Evolutionary conservation across 2,329 filamentous ascomycete species (phyloP).

Genomic region (Pseudopyrenochaeta lycopersici): DNA sequence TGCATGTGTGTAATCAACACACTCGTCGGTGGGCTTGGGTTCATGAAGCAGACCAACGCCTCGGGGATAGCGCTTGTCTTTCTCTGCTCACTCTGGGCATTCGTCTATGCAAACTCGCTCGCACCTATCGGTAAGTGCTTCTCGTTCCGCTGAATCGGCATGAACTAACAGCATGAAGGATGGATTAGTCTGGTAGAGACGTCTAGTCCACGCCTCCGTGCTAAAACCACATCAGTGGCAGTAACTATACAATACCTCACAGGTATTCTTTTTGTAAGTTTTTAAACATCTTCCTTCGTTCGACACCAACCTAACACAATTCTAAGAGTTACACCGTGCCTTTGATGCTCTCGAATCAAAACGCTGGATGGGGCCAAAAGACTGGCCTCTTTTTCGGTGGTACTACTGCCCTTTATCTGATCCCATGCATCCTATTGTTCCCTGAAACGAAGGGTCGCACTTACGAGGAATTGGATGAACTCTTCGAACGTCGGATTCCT

Average conservation of each 20-base stretch:
- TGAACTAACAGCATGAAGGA: not conserved
- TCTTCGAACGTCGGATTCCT: conserved; percentile 6
- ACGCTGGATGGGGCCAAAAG: conserved; percentile 9
- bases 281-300: too few relatives aligned
- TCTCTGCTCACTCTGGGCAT: conserved; percentile 9
- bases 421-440: conserved; percentile 5
- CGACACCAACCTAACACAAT: too few relatives aligned
- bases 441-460: conserved; percentile 8
- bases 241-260: conserved; percentile 11
- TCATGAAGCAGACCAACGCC: conserved; percentile 6
- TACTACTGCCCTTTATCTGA: conserved; percentile 4
- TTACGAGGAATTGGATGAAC: conserved; percentile 3
- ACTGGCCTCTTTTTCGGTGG: conserved; percentile 7
- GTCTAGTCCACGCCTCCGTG: conserved; percentile 3
- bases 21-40: conserved; percentile 9
- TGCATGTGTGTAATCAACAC: conserved; percentile 7
- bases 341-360: conserved; percentile 11
- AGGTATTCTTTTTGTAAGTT: conserved; percentile 3
- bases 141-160: not conserved
- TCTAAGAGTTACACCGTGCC: conserved; percentile 6
- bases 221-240: conserved; percentile 10
- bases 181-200: conserved; percentile 14
- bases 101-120: conserved; percentile 10
- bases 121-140: conserved; percentile 8
- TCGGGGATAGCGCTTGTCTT: conserved; percentile 7